phyloP scores from a whole-genome alignment of 2,329 filamentous ascomycete species.

The Arthrobotrys pseudoclavata region DNA sequence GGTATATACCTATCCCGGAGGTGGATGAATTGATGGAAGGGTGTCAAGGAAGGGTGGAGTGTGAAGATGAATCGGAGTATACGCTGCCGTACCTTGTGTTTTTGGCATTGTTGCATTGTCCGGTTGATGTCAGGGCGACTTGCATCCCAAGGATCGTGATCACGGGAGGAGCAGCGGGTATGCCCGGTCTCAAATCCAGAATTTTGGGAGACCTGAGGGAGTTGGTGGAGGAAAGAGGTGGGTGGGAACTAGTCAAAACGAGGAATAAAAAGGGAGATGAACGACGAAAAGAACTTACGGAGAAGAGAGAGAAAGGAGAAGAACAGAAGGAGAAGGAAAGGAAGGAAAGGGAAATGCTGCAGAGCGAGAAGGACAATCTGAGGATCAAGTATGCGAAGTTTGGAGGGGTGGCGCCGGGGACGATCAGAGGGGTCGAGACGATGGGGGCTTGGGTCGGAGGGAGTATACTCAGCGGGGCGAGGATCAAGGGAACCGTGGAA shows the following conservation, averaged over 20 bases:
- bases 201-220: constrained; percentile 80
- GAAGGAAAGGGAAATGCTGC: constrained; percentile 43
- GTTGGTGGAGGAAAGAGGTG: constrained; percentile 78
- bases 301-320: constrained; percentile 41
- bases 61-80: constrained; percentile 83
- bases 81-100: constrained; percentile 83
- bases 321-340: constrained; percentile 55
- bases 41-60: constrained; percentile 65
- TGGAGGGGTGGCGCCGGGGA: constrained; percentile 58
- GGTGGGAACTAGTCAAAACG: constrained; percentile 68
- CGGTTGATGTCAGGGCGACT: constrained; percentile 82
- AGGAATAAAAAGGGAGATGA: constrained; percentile 37
- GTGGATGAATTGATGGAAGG: constrained; percentile 68
- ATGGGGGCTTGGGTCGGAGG: constrained; percentile 76
- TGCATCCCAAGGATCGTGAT: constrained; percentile 93
- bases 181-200: constrained; percentile 83
- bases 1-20: constrained; percentile 64
- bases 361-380: constrained; percentile 55
- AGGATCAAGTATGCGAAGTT: constrained; percentile 48
- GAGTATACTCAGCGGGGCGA: constrained; percentile 73
- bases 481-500: constrained; percentile 74
- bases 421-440: constrained; percentile 71
- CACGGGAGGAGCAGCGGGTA: constrained; percentile 81
- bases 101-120: constrained; percentile 79
- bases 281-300: constrained; percentile 30